phyloP scores from a whole-genome alignment of 1,139 yeast genomes.

The Saccharomycopsis crataegensis region DNA sequence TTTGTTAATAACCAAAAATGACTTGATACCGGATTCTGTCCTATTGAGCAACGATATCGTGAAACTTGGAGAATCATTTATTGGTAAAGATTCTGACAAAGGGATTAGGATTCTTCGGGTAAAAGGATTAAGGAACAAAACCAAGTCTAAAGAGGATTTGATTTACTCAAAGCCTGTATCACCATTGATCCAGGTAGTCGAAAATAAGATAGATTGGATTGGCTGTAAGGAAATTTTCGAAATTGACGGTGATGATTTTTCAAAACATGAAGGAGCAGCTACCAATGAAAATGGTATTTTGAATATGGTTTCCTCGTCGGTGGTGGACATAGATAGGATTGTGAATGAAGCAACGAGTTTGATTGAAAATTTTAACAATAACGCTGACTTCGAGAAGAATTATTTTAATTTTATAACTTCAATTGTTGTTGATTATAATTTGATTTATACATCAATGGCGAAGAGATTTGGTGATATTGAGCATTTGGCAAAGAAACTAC shows the following conservation, averaged over 20 bases:
- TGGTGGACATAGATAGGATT: constrained; percentile 20
- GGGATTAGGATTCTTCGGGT: constrained; percentile 51
- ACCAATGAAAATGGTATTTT: constrained; percentile 20
- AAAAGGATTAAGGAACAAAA: constrained; percentile 51
- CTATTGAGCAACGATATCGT: constrained; percentile 5
- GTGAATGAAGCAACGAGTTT: constrained; percentile 19
- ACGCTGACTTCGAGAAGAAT: constrained; percentile 21
- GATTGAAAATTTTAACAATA: constrained; percentile 22
- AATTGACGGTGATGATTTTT: constrained; percentile 25
- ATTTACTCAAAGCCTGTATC: constrained; percentile 8
- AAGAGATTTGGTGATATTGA: constrained; percentile 87
- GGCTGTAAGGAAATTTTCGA: constrained; percentile 4
- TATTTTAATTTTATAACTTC: constrained; percentile 28
- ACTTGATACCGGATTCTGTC: constrained; percentile 15
- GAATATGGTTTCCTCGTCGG: constrained; percentile 14
- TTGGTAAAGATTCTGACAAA: constrained; percentile 23
- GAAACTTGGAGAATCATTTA: constrained; percentile 14
- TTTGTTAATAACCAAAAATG: constrained; percentile 45
- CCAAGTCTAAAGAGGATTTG: constrained; percentile 20
- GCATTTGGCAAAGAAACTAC: constrained; percentile 77
- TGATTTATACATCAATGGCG: constrained; percentile 59
- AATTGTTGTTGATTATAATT: constrained; percentile 39
- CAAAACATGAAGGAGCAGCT: constrained; percentile 11
- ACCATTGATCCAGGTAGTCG: constrained; percentile 18
- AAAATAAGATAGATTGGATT: constrained; percentile 9